Evolutionary conservation across 805 yeast genomes (phyloP).

Genomic region (Myxozyma geophila): DNA sequence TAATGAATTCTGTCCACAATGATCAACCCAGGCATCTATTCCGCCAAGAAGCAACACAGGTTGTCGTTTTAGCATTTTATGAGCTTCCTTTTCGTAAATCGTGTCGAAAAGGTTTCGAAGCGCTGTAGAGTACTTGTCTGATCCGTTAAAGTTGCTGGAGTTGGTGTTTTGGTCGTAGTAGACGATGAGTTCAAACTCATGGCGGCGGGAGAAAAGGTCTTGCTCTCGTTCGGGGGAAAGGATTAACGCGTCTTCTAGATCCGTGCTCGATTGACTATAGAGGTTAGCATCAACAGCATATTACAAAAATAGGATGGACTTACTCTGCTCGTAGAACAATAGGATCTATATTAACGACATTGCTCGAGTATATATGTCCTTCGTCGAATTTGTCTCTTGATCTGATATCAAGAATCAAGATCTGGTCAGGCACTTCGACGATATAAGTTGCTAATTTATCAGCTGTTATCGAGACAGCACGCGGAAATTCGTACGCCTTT

Average conservation of each 20-base stretch:
- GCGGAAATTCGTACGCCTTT: slow-evolving; percentile 38
- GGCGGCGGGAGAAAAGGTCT: slow-evolving; percentile 56
- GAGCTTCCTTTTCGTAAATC: slow-evolving; percentile 48
- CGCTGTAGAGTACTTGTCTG: slow-evolving; percentile 26
- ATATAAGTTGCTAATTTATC: slow-evolving; percentile 40
- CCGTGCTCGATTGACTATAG: slow-evolving; percentile 58
- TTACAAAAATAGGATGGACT: not conserved
- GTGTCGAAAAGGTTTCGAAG: slow-evolving; percentile 47
- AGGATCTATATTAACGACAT: slow-evolving; percentile 79
- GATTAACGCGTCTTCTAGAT: slow-evolving; percentile 65
- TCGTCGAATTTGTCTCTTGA: slow-evolving; percentile 61
- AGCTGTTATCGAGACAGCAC: slow-evolving; percentile 40
- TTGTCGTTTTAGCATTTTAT: slow-evolving; percentile 47
- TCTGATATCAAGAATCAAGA: slow-evolving; percentile 76
- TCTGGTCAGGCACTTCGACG: slow-evolving; percentile 37
- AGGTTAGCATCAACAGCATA: not conserved
- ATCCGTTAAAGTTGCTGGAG: slow-evolving; percentile 32
- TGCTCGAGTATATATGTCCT: slow-evolving; percentile 64
- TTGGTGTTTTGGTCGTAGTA: slow-evolving; percentile 57
- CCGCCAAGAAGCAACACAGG: slow-evolving; percentile 64
- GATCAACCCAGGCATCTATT: slow-evolving; percentile 50
- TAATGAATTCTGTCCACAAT: slow-evolving; percentile 34
- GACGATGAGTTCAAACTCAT: slow-evolving; percentile 64
- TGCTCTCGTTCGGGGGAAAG: slow-evolving; percentile 63
- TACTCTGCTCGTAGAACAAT: slow-evolving; percentile 51